Evolutionary conservation across 2,329 filamentous ascomycete species (phyloP).

Genomic region (Dendrostoma leiphaemia): DNA sequence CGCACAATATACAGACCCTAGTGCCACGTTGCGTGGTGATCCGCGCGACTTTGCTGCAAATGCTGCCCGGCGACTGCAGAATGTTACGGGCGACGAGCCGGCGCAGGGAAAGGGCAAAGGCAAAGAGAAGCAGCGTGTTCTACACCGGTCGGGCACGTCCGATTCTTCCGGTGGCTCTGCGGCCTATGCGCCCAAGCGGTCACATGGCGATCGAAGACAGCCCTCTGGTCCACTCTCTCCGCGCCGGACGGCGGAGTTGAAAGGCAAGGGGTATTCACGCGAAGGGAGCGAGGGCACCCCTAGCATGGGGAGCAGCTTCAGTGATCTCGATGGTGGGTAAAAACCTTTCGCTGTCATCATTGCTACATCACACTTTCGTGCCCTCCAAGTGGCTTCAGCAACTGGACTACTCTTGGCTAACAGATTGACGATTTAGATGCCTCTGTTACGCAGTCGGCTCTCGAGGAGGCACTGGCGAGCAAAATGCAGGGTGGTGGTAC

Average conservation of each 20-base stretch:
- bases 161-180: slow-evolving; percentile 61
- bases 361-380: no score
- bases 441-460: slow-evolving; percentile 75
- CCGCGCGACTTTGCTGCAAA: slow-evolving; percentile 29
- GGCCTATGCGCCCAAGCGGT: slow-evolving; percentile 34
- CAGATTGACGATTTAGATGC: slow-evolving; percentile 54
- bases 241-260: slow-evolving; percentile 57
- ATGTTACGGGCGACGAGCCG: slow-evolving; percentile 14
- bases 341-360: background rate
- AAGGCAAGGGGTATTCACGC: slow-evolving; percentile 48
- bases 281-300: slow-evolving; percentile 72
- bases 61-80: slow-evolving; percentile 28
- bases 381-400: no score
- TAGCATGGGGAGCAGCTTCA: slow-evolving; percentile 84
- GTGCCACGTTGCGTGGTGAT: slow-evolving; percentile 52
- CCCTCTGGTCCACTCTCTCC: slow-evolving; percentile 52
- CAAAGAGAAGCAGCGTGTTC: slow-evolving; percentile 30
- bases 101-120: slow-evolving; percentile 21
- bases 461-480: slow-evolving; percentile 75
- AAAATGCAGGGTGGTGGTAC: slow-evolving; percentile 62
- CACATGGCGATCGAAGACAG: slow-evolving; percentile 31
- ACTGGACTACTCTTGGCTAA: background rate
- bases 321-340: slow-evolving; percentile 70
- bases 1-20: slow-evolving; percentile 37
- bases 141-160: slow-evolving; percentile 53